A percentile compares a stretch with the other conserved stretches of the same genome.
Evolutionary conservation across 768 basidiomycete genomes (phyloP).

Genomic region (Tremella mesenterica): DNA sequence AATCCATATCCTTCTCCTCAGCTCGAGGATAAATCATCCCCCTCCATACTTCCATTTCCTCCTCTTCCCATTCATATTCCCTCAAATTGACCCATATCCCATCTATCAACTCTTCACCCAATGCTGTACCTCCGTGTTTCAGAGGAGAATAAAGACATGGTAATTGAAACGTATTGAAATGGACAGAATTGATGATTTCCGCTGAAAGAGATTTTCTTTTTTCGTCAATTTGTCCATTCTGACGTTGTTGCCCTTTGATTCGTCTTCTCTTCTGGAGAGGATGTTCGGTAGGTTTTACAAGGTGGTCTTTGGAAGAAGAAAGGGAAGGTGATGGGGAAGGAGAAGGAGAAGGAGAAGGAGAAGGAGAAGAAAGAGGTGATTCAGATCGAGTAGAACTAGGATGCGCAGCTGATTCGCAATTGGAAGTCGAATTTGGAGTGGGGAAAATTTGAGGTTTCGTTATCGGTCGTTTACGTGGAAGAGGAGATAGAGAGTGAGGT

Average conservation of each 20-base stretch:
- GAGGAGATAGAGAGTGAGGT: slow-evolving; percentile 1
- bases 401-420: not conserved
- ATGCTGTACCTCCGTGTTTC: not conserved
- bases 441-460: not conserved
- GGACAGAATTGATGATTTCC: slow-evolving; percentile 25
- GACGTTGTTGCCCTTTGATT: not conserved
- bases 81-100: not conserved
- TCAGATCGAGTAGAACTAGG: not conserved
- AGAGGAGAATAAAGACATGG: slow-evolving; percentile 3
- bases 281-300: not conserved
- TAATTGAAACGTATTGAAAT: slow-evolving; percentile 26
- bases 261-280: not conserved
- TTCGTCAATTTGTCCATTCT: not conserved
- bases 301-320: not conserved
- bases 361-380: not conserved
- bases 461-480: not conserved
- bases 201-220: slow-evolving; percentile 13
- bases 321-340: not conserved
- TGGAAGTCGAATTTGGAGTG: not conserved
- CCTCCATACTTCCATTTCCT: slow-evolving; percentile 4
- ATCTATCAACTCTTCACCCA: not conserved
- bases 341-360: not conserved
- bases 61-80: not conserved
- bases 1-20: not conserved
- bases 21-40: slow-evolving; percentile 18